Conservation (phyloP, 2,329 filamentous ascomycete genomes). For the Paecilomyces variotii region DNA sequence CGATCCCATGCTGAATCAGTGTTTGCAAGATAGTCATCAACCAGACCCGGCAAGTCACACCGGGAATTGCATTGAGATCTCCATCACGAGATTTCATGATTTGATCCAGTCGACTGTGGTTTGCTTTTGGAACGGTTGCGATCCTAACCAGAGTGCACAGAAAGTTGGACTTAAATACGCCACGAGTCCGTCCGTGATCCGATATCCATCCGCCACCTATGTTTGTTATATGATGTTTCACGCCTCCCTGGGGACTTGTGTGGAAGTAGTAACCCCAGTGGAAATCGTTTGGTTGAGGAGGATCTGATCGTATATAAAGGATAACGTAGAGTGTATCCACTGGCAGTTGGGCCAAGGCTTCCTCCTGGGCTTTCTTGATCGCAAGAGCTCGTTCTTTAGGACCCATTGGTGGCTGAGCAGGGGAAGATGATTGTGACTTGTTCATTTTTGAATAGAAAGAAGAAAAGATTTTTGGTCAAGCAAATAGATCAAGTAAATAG, state of each 20-base stretch:
- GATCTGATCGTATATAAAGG: constrained; percentile 17
- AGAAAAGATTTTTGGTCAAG: too few relatives aligned
- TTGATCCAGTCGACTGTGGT: constrained; percentile 10
- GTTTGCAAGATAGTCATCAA: constrained; percentile 10
- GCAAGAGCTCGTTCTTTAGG: too few relatives aligned
- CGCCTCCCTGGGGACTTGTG: constrained; percentile 6
- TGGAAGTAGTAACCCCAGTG: constrained; percentile 24
- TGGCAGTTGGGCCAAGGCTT: background rate
- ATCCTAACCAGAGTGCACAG: constrained; percentile 15
- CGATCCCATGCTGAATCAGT: constrained; percentile 10
- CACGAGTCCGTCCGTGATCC: constrained; percentile 9
- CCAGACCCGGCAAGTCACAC: constrained; percentile 19
- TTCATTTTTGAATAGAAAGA: too few relatives aligned
- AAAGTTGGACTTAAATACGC: constrained; percentile 12
- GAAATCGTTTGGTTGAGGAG: constrained; percentile 17
- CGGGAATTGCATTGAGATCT: constrained; percentile 15
- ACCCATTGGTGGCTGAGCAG: too few relatives aligned
- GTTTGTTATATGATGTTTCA: constrained; percentile 17
- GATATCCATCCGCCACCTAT: constrained; percentile 1
- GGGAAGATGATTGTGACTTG: too few relatives aligned
- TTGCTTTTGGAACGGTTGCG: constrained; percentile 8
- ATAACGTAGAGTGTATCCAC: constrained; percentile 8
- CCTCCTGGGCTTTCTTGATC: background rate
- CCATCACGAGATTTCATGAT: constrained; percentile 14
- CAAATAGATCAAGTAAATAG: too few relatives aligned